Evolutionary conservation across 163 green algal genomes (phyloP).

Genomic region (Botryococcus braunii): DNA sequence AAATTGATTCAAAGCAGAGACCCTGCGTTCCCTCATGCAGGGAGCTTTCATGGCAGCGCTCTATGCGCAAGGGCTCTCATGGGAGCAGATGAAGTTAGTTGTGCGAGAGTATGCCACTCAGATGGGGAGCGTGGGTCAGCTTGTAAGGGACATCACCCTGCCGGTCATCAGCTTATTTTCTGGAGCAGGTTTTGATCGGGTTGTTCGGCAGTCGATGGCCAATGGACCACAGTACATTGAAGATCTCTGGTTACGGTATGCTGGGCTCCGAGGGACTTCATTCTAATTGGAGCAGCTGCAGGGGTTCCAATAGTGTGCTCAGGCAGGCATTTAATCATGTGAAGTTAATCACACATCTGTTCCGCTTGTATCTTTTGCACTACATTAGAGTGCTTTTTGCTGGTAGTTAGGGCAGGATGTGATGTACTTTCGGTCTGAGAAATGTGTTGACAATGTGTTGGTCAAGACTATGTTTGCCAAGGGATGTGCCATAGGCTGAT

Average conservation of each 20-base stretch:
- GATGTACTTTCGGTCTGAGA: no score
- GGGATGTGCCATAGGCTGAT: no score
- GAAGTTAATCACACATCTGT: no score
- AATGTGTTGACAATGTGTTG: no score
- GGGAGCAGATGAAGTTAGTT: conserved; percentile 27
- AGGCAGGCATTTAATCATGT: no score
- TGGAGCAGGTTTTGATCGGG: conserved; percentile 49
- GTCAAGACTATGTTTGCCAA: no score
- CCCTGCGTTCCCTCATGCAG: conserved; percentile 11
- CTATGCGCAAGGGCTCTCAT: conserved; percentile 45
- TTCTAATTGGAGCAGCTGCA: no score
- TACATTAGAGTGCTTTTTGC: no score
- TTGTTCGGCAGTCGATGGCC: conserved; percentile 33
- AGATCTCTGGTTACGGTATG: conserved; percentile 55
- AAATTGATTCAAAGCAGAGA: background rate
- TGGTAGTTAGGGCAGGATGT: no score
- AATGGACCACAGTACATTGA: conserved; percentile 39
- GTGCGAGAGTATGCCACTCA: conserved; percentile 40
- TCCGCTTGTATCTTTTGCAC: no score
- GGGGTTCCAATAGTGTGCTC: no score
- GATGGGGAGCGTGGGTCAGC: conserved; percentile 52
- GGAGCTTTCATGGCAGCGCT: conserved; percentile 73
- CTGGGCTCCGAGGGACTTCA: no score
- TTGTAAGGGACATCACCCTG: conserved; percentile 69
- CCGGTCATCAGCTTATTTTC: conserved; percentile 63